These are phyloP conservation scores for Helotiales sp. DNA, from an alignment of 2,329 filamentous ascomycete species.

Conservation along the genomic window DNA sequence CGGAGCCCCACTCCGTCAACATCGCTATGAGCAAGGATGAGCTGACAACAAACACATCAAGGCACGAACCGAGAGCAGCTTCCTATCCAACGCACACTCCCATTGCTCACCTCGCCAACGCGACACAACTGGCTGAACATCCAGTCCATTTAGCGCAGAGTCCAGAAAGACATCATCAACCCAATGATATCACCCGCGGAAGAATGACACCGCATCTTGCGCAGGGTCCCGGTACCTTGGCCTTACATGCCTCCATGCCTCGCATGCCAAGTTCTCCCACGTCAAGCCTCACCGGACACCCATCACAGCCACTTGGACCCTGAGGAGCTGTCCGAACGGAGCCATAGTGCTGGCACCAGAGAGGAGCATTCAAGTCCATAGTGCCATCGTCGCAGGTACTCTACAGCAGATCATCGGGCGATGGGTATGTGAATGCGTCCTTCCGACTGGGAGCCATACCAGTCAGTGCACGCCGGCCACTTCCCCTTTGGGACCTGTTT, in stretches of 20 bases:
- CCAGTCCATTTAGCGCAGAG: not conserved
- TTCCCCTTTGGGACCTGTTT: slow-evolving; percentile 7
- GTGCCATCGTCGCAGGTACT: not conserved
- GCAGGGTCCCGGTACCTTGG: slow-evolving; percentile 1
- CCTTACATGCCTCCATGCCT: not conserved
- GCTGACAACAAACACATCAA: not conserved
- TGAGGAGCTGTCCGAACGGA: not conserved
- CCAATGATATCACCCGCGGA: not conserved
- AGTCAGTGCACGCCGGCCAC: not conserved
- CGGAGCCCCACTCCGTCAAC: not conserved
- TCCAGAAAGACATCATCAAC: not conserved
- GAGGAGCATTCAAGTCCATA: slow-evolving; percentile 4
- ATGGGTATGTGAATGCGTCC: not conserved
- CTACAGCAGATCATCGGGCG: slow-evolving; percentile 1
- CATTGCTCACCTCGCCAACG: too few relatives aligned
- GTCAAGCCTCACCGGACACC: slow-evolving; percentile 3
- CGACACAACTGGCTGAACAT: not conserved
- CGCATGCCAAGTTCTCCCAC: slow-evolving; percentile 1
- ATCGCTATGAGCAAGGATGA: not conserved
- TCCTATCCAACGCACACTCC: not conserved
- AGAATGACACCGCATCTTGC: slow-evolving; percentile 3
- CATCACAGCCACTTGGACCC: slow-evolving; percentile 10
- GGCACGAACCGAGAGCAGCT: not conserved
- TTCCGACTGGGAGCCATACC: not conserved
- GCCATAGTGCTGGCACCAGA: slow-evolving; percentile 2